Conservation (phyloP, 768 basidiomycete genomes). For the Strobilomyces confusus region DNA sequence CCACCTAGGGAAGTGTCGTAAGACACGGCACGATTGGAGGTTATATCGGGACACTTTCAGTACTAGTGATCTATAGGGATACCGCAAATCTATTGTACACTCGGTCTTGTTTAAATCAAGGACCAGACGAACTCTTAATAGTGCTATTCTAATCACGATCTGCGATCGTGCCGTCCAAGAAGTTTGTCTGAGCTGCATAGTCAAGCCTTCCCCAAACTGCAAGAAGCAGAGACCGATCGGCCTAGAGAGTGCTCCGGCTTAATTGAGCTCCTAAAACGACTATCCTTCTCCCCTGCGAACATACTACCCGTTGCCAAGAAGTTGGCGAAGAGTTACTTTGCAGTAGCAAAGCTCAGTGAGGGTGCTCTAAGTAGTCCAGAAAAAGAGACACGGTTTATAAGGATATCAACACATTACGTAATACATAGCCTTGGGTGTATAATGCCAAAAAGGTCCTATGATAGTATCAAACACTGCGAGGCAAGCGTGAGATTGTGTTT, state of each 20-base stretch:
- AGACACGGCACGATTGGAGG: neutral
- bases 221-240: constrained; percentile 33
- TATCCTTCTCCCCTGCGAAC: constrained; percentile 41
- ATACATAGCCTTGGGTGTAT: neutral
- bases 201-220: constrained; percentile 61
- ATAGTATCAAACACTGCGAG: neutral
- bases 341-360: constrained; percentile 28
- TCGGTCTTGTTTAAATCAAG: neutral
- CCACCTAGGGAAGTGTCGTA: neutral
- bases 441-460: constrained; percentile 63
- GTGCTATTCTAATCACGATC: neutral
- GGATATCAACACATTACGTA: constrained; percentile 13
- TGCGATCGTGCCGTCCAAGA: neutral
- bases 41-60: neutral
- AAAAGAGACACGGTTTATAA: neutral
- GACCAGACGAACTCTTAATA: neutral
- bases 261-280: constrained; percentile 53
- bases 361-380: constrained; percentile 3
- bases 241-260: constrained; percentile 72
- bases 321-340: constrained; percentile 55
- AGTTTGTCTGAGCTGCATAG: constrained; percentile 72
- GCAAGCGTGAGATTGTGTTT: too few species aligned
- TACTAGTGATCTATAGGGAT: neutral
- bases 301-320: constrained; percentile 51
- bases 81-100: neutral